Conservation (phyloP, 441 rosid species). For the Heliophila coronopifolia region DNA sequence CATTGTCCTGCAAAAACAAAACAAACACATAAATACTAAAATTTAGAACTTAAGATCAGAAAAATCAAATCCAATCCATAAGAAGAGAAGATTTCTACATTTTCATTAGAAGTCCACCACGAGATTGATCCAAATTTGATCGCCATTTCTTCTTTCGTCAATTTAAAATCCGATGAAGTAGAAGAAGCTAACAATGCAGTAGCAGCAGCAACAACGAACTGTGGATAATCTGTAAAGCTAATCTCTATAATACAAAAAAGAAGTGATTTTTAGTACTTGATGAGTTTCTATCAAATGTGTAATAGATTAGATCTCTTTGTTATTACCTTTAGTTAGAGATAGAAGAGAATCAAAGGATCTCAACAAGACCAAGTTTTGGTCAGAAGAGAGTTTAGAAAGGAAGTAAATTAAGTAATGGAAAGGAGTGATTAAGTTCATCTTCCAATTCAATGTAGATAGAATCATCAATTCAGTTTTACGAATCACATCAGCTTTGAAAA, state of each 20-base stretch:
- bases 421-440: conserved; percentile 64
- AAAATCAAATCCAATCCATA: not conserved
- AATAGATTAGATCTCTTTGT: not conserved
- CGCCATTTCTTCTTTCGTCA: conserved; percentile 49
- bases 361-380: conserved; percentile 23
- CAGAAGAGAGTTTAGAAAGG: conserved; percentile 31
- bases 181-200: conserved; percentile 55
- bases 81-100: conserved; percentile 28
- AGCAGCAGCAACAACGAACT: conserved; percentile 67
- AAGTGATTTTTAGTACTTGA: no score
- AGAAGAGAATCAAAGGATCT: conserved; percentile 42
- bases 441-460: conserved; percentile 65
- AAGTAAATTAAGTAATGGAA: conserved; percentile 63
- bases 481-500: conserved; percentile 48
- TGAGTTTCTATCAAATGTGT: not conserved
- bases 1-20: conserved; percentile 53
- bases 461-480: conserved; percentile 67
- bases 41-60: not conserved
- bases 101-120: conserved; percentile 44
- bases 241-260: conserved; percentile 39
- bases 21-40: conserved; percentile 6
- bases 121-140: conserved; percentile 44
- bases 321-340: conserved; percentile 47
- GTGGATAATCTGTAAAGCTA: conserved; percentile 51
- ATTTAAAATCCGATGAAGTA: conserved; percentile 28